Conservation (phyloP, 371 early-diverging fungal genomes). For the Mortierella sp. region DNA sequence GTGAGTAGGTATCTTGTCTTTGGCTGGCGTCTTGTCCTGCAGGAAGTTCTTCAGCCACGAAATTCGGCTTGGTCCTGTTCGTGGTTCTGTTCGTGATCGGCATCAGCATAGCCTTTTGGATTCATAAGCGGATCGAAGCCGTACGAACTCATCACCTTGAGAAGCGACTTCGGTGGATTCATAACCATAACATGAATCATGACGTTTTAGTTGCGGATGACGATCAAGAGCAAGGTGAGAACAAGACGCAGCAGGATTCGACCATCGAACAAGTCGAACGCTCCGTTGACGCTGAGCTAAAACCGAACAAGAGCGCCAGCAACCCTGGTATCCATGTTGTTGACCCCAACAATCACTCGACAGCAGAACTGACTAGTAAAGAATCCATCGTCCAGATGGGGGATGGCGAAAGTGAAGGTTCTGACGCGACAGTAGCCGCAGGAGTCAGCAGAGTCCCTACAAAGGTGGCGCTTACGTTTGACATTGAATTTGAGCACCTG, state of each 20-base stretch:
- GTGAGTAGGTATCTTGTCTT: constrained; percentile 30
- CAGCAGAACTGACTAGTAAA: constrained; percentile 13
- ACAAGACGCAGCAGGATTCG: neutral
- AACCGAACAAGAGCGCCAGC: neutral
- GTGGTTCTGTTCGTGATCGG: constrained; percentile 24
- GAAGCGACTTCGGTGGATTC: constrained; percentile 40
- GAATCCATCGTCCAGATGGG: constrained; percentile 16
- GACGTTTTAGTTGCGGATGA: constrained; percentile 13
- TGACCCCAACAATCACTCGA: constrained; percentile 9
- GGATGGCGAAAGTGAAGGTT: constrained; percentile 4
- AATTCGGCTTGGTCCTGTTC: constrained; percentile 37
- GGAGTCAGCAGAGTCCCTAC: neutral
- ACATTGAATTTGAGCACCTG: constrained; percentile 66
- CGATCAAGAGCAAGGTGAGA: neutral
- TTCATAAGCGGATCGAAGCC: constrained; percentile 27
- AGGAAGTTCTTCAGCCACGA: constrained; percentile 34
- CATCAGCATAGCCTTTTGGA: constrained; percentile 20
- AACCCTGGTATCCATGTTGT: constrained; percentile 11
- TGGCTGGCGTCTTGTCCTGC: constrained; percentile 40
- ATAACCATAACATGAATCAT: constrained; percentile 26
- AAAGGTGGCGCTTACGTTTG: constrained; percentile 44
- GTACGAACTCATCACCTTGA: constrained; percentile 39
- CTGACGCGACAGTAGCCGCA: neutral
- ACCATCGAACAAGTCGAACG: neutral
- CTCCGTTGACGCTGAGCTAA: neutral